A percentile compares a stretch with the other conserved stretches of the same genome.
These are phyloP conservation scores for Dovyalis caffra DNA, from an alignment of 345 rosid species.

Conservation along the genomic window DNA sequence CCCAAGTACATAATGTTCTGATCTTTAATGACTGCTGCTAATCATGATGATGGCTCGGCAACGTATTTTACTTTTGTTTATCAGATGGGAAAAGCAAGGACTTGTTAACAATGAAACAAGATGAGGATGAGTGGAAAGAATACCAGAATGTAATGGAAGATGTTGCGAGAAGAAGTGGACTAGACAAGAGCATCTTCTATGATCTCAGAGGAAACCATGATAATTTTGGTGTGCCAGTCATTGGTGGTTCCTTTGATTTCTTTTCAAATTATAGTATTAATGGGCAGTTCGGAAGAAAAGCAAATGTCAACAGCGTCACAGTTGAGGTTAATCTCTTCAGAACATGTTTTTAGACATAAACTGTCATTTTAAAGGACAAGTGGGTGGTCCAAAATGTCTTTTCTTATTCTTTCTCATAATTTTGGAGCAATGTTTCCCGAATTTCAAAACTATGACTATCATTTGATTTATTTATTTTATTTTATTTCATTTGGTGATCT, in stretches of 20 bases:
- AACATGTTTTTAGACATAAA: neutral
- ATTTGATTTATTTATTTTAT: neutral
- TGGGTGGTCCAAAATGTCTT: neutral
- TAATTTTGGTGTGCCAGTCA: constrained; percentile 73
- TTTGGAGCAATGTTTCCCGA: neutral
- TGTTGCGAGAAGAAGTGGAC: constrained; percentile 60
- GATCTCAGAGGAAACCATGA: constrained; percentile 98
- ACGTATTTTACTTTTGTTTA: constrained; percentile 16
- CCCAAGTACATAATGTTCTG: constrained; percentile 4
- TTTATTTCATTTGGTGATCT: neutral
- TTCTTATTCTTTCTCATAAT: neutral
- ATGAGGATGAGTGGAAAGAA: constrained; percentile 81
- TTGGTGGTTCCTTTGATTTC: constrained; percentile 69
- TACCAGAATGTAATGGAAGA: constrained; percentile 71
- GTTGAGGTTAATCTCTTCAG: constrained; percentile 56
- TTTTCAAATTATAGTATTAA: constrained; percentile 81
- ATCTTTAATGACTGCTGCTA: neutral
- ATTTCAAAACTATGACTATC: neutral
- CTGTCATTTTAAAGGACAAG: neutral
- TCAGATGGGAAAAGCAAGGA: constrained; percentile 94
- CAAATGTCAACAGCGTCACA: constrained; percentile 58
- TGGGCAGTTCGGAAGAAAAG: constrained; percentile 58
- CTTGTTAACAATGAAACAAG: constrained; percentile 73
- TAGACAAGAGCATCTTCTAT: constrained; percentile 67
- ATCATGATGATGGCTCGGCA: neutral